Conservation (phyloP, 768 basidiomycete genomes). For the Fomitopsis pulvina region DNA sequence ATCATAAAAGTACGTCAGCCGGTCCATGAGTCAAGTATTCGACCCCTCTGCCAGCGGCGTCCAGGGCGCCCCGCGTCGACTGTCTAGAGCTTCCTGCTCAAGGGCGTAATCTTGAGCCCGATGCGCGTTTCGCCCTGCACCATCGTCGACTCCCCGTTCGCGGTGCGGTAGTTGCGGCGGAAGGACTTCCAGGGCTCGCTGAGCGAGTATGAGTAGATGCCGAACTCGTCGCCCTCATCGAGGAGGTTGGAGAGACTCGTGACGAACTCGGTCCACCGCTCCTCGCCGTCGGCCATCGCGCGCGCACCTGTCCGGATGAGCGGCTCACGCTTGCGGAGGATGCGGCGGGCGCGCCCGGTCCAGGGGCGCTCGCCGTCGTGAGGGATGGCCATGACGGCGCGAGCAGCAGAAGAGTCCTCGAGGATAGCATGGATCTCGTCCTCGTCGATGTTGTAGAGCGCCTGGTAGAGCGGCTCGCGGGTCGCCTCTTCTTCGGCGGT, state of each 20-base stretch:
- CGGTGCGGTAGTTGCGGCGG: neutral
- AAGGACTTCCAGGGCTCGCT: neutral
- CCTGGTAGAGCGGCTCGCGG: neutral
- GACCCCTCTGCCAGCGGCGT: too few relatives aligned
- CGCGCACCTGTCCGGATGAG: neutral
- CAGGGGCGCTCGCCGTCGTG: neutral
- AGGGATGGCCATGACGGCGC: neutral
- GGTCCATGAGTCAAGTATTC: too few relatives aligned
- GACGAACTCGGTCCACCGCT: neutral
- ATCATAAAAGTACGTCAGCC: too few relatives aligned
- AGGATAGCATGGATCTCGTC: neutral
- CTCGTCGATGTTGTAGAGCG: neutral
- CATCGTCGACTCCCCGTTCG: neutral
- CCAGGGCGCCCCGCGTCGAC: too few relatives aligned
- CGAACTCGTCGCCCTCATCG: neutral
- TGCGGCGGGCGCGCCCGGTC: neutral
- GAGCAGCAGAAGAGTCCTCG: neutral
- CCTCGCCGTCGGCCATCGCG: neutral
- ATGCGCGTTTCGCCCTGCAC: neutral
- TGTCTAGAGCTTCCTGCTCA: neutral
- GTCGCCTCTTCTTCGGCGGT: neutral
- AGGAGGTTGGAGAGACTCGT: neutral
- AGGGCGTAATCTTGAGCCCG: neutral
- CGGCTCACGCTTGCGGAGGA: neutral
- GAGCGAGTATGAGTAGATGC: neutral